Evolutionary conservation across 1,284 basidiomycete genomes (phyloP).

Genomic region (Ceratorhiza oryzae-sativae): DNA sequence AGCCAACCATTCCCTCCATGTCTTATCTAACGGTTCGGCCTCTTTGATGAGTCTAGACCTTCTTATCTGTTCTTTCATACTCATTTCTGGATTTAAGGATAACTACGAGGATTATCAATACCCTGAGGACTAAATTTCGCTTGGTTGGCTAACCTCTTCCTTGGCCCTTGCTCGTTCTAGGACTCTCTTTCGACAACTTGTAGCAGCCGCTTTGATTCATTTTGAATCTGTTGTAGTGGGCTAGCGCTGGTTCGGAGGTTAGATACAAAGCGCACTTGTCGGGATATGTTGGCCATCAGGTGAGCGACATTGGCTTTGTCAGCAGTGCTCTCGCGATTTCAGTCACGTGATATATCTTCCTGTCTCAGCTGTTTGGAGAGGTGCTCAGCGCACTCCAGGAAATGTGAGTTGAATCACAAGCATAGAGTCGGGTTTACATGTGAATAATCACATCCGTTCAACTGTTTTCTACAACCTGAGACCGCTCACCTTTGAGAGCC

Average conservation of each 20-base stretch:
- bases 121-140: not conserved
- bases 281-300: constrained; percentile 7
- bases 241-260: not conserved
- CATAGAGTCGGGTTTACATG: too few species aligned
- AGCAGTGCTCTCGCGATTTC: not conserved
- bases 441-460: too few species aligned
- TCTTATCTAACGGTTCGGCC: constrained; percentile 59
- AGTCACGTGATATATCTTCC: not conserved
- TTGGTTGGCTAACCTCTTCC: constrained; percentile 51
- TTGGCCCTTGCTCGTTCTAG: constrained; percentile 48
- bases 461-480: too few species aligned
- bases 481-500: too few species aligned
- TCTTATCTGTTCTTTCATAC: constrained; percentile 55
- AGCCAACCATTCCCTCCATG: constrained; percentile 59
- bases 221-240: constrained; percentile 46
- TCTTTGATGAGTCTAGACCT: constrained; percentile 59
- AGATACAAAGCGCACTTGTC: constrained; percentile 1
- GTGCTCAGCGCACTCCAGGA: too few species aligned
- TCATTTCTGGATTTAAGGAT: constrained; percentile 27
- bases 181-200: constrained; percentile 50
- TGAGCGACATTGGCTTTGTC: not conserved
- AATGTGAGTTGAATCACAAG: too few species aligned
- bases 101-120: constrained; percentile 10
- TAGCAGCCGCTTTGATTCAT: constrained; percentile 50
- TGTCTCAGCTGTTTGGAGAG: too few species aligned